Conservation (phyloP, 352 stramenopile genomes). For the Phytophthora idaei region DNA sequence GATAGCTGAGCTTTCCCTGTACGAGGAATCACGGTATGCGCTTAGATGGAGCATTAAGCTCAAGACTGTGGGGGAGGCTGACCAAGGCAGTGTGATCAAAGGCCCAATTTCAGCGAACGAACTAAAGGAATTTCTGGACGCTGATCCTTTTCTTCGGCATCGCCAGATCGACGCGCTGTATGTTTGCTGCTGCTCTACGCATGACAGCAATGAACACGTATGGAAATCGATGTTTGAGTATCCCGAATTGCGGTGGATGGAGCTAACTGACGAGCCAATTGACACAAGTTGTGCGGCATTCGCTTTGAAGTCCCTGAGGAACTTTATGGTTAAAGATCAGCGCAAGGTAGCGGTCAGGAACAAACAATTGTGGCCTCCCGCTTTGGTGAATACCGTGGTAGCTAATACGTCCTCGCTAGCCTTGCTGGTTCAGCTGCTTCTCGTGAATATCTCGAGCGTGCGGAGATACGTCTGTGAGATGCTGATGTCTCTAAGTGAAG, state of each 20-base stretch:
- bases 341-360: conserved; percentile 22
- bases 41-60: conserved; percentile 71
- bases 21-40: conserved; percentile 63
- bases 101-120: conserved; percentile 63
- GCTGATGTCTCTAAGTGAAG: conserved; percentile 55
- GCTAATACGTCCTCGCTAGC: conserved; percentile 52
- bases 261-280: conserved; percentile 70
- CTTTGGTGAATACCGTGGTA: conserved; percentile 62
- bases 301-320: conserved; percentile 62
- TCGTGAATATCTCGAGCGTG: conserved; percentile 62
- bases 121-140: conserved; percentile 62
- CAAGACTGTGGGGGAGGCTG: conserved; percentile 23
- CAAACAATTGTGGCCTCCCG: conserved; percentile 57
- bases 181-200: conserved; percentile 73
- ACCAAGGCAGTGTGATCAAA: conserved; percentile 26
- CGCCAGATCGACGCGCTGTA: conserved; percentile 46
- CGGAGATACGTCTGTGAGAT: conserved; percentile 68
- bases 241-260: conserved; percentile 83
- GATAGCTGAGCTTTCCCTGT: conserved; percentile 70
- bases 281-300: conserved; percentile 51
- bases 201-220: conserved; percentile 41
- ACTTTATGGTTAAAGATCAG: conserved; percentile 66
- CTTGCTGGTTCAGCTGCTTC: conserved; percentile 66
- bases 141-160: conserved; percentile 38
- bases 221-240: conserved; percentile 71